These are phyloP conservation scores for Gonium pectorale DNA, from an alignment of 139 green algal genomes.

Conservation along the genomic window DNA sequence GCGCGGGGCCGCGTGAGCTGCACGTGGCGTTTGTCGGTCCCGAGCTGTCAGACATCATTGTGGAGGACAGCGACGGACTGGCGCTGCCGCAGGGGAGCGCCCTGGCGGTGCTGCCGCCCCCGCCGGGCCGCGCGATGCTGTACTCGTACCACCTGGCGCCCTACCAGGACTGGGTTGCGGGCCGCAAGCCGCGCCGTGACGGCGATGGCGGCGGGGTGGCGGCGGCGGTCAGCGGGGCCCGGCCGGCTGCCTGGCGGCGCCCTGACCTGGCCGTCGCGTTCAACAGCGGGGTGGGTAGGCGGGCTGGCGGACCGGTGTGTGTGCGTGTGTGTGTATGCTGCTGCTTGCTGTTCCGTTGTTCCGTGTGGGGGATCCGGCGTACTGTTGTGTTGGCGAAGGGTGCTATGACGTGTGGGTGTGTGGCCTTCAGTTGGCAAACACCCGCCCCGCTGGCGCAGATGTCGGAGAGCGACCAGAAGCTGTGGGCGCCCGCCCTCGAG, in stretches of 20 bases:
- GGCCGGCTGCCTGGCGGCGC: background rate
- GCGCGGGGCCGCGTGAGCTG: background rate
- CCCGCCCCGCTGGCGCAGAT: no score
- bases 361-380: no score
- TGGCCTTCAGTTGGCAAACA: constrained; percentile 23
- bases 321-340: no score
- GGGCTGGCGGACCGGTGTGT: no score
- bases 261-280: constrained; percentile 32
- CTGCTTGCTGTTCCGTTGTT: no score
- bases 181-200: background rate
- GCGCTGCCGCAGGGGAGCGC: constrained; percentile 20
- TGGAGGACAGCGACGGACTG: constrained; percentile 11
- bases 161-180: constrained; percentile 31
- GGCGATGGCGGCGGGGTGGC: background rate
- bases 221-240: background rate
- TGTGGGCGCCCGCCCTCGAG: constrained; percentile 43
- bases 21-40: constrained; percentile 44
- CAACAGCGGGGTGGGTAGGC: constrained; percentile 41
- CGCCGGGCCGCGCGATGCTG: constrained; percentile 10
- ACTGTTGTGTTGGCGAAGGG: no score
- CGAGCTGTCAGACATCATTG: constrained; percentile 40
- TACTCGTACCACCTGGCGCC: constrained; percentile 46
- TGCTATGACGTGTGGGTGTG: no score
- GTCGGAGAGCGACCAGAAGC: constrained; percentile 1
- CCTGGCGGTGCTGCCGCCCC: background rate